These are phyloP conservation scores for Prunus mira DNA, from an alignment of 306 rosid genomes.

Conservation along the genomic window DNA sequence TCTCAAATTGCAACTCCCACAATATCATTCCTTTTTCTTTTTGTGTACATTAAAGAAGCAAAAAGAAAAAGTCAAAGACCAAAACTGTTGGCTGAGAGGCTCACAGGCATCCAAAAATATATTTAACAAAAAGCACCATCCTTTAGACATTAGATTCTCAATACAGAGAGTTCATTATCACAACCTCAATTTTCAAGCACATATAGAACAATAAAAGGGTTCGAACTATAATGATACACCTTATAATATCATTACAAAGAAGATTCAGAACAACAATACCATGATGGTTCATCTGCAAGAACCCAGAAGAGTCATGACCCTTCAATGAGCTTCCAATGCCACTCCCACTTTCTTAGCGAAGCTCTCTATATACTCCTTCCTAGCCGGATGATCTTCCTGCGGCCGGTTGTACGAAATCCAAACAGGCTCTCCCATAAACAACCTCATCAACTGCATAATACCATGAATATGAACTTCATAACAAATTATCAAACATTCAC, in stretches of 20 bases:
- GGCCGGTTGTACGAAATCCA: conserved; percentile 90
- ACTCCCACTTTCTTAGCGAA: conserved; percentile 48
- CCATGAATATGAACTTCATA: background rate
- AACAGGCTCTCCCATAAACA: conserved; percentile 82
- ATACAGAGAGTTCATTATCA: background rate
- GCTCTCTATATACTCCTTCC: conserved; percentile 65
- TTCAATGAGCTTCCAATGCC: conserved; percentile 59
- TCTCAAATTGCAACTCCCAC: too few relatives aligned
- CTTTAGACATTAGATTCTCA: background rate
- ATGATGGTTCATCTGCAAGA: background rate
- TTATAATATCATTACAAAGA: background rate
- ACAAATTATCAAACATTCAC: background rate
- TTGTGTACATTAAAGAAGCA: background rate
- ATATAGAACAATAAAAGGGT: background rate
- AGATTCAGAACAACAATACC: too few relatives aligned
- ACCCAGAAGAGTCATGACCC: background rate
- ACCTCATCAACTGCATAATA: conserved; percentile 68
- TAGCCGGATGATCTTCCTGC: conserved; percentile 82
- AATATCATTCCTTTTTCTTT: background rate
- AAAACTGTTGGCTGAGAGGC: background rate
- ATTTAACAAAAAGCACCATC: background rate
- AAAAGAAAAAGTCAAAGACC: background rate
- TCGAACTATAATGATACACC: background rate
- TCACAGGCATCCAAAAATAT: background rate
- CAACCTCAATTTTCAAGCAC: background rate